phyloP scores from a whole-genome alignment of 2,329 filamentous ascomycete genomes.

The Diaporthe longicolla region DNA sequence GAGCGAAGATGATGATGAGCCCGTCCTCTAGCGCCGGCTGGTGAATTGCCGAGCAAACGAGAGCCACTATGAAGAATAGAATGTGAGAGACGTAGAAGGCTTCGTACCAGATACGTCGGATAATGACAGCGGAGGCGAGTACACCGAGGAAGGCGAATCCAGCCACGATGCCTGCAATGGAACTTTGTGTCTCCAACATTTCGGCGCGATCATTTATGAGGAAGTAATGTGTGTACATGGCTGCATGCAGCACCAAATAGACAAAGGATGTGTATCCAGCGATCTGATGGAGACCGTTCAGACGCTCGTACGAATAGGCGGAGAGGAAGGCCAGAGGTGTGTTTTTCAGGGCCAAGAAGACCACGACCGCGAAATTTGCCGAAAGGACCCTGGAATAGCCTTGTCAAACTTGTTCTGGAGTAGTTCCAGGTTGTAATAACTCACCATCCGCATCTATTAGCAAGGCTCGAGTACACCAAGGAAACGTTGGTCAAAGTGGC shows the following conservation, averaged over 20 bases:
- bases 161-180: constrained; percentile 65
- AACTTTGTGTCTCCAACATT: constrained; percentile 53
- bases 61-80: constrained; percentile 61
- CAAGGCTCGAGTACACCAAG: constrained; percentile 44
- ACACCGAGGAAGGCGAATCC: constrained; percentile 62
- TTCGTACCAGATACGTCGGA: constrained; percentile 67
- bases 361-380: constrained; percentile 64
- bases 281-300: constrained; percentile 70
- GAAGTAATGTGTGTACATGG: constrained; percentile 60
- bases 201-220: constrained; percentile 46
- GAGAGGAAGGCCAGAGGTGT: constrained; percentile 69
- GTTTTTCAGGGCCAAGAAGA: constrained; percentile 71
- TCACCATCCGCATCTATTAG: constrained; percentile 52
- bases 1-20: constrained; percentile 58
- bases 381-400: constrained; percentile 47
- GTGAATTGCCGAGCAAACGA: constrained; percentile 66
- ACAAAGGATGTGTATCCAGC: constrained; percentile 65
- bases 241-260: constrained; percentile 61
- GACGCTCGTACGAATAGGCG: constrained; percentile 69
- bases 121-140: constrained; percentile 58
- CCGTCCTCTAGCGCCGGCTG: constrained; percentile 61
- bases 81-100: constrained; percentile 69
- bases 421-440: constrained; percentile 27
- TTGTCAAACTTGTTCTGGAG: background rate
- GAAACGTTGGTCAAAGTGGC: constrained; percentile 50